Evolutionary conservation across 176 grass and related monocot species (phyloP).

Genomic region (Juncus effusus): DNA sequence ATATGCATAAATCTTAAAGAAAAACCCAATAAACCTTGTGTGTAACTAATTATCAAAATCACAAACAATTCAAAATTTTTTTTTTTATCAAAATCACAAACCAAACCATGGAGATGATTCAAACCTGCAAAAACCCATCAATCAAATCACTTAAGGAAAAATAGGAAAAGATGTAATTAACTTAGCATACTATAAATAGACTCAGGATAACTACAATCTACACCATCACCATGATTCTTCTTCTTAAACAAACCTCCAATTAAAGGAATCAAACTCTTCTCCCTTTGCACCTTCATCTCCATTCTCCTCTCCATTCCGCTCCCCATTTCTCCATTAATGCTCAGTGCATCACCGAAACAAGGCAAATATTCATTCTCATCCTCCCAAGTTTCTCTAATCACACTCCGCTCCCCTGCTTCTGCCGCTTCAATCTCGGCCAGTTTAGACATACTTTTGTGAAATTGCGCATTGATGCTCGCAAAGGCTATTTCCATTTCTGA

Average conservation of each 20-base stretch:
- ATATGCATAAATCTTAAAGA: too few species aligned
- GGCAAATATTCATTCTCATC: conserved; percentile 31
- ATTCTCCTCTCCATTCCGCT: not conserved
- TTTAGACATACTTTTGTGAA: conserved; percentile 23
- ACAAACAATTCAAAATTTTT: not conserved
- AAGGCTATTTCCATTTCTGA: conserved; percentile 21
- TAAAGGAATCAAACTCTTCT: conserved; percentile 30
- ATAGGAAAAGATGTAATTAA: conserved; percentile 1
- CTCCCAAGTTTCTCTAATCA: conserved; percentile 11
- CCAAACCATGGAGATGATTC: not conserved
- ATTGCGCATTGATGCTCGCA: conserved; percentile 21
- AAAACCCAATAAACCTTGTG: too few species aligned
- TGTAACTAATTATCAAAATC: not conserved
- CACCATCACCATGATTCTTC: conserved; percentile 22
- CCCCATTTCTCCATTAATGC: conserved; percentile 8
- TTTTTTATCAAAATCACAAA: not conserved
- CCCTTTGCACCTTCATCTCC: conserved; percentile 18
- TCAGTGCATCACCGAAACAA: conserved; percentile 25
- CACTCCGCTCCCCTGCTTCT: not conserved
- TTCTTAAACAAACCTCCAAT: conserved; percentile 31
- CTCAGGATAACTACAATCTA: conserved; percentile 15
- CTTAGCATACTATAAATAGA: conserved; percentile 33
- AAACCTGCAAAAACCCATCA: not conserved
- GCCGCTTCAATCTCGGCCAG: conserved; percentile 17
- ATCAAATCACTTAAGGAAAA: not conserved